Evolutionary conservation across 2,329 filamentous ascomycete species (phyloP), one percentile per base, ranked within the genome.

Genomic region (Fusarium duplospermum): DNA sequence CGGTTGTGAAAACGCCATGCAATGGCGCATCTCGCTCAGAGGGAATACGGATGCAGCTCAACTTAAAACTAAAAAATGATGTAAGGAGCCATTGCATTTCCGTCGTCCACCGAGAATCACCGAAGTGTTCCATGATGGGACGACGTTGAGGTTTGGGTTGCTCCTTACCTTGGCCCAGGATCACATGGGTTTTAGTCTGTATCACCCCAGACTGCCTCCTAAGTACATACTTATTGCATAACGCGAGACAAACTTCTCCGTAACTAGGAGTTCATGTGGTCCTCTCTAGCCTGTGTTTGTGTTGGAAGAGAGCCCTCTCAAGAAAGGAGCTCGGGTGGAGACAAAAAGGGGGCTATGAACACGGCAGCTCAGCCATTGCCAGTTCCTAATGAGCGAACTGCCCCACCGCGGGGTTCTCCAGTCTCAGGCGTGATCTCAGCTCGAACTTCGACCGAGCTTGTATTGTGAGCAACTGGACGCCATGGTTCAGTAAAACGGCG

Each of bases 401-500:
- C 70, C 64, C 73, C 70, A 71, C 70, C 66, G 72, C 70, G 72
- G 73, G 73, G 73, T 70, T 70, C 31, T 45, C n/a, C 16, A 45
- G 31, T 29, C 31, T 62, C 24, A 42, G 54, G 18, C 31, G 13
- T 62, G 35, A 38, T 60, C 33, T 63, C 40, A 47, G 65, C 62
- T 69, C 47, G 18, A 63, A 27, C 61, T 40, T 73, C 67, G 52
- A 67, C 47, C 54, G 57, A 74, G 33, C 54, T 67, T 64, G 24
- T 59, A 61, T 62, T 50, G 67, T 45, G 56, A 63, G 66, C 63
- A 61, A 64, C 56, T 66, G 56, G 63, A 76, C 70, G 71, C 66
- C 64, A 78, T 79, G 77, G 67, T 74, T 66, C 67, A 78, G 36
- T 73, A 78, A 64, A 63, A 59, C 61, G 56, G 73, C 66, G 67